These are phyloP conservation scores for Saccharomycopsis malanga DNA, from an alignment of 805 yeast species.

Conservation along the genomic window DNA sequence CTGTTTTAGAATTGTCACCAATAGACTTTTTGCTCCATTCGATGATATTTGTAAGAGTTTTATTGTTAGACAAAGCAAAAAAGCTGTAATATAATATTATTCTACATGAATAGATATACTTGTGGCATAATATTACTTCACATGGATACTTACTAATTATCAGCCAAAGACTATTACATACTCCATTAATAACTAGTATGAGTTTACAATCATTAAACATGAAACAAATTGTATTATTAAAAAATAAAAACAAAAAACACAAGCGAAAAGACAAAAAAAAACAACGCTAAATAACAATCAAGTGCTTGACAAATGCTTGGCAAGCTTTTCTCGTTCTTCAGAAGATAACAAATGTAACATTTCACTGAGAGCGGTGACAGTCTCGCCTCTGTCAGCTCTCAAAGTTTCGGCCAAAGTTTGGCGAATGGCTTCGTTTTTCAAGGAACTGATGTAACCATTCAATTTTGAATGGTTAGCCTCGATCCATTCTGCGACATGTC, in stretches of 20 bases:
- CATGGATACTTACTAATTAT: too few species aligned
- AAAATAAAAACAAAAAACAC: not conserved
- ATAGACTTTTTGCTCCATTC: too few species aligned
- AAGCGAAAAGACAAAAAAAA: not conserved
- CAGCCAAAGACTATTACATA: too few species aligned
- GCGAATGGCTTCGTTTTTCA: conserved; percentile 61
- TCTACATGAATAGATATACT: too few species aligned
- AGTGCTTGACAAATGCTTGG: conserved; percentile 8
- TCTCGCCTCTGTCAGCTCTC: conserved; percentile 46
- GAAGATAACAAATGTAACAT: conserved; percentile 44
- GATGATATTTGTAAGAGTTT: too few species aligned
- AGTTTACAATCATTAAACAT: too few species aligned
- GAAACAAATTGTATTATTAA: too few species aligned
- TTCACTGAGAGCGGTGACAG: conserved; percentile 50
- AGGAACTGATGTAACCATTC: conserved; percentile 51
- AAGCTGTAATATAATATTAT: too few species aligned
- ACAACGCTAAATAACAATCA: not conserved
- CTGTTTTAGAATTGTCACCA: too few species aligned
- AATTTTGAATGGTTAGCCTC: conserved; percentile 67
- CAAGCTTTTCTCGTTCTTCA: conserved; percentile 44
- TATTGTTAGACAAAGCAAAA: too few species aligned
- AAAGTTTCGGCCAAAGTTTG: conserved; percentile 54
- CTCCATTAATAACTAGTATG: too few species aligned
- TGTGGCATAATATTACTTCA: too few species aligned
- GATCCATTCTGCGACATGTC: conserved; percentile 75